Base-by-base conservation (phyloP, 192 early-diverging fungal species). In the Pilobolus umbonatus region DNA sequence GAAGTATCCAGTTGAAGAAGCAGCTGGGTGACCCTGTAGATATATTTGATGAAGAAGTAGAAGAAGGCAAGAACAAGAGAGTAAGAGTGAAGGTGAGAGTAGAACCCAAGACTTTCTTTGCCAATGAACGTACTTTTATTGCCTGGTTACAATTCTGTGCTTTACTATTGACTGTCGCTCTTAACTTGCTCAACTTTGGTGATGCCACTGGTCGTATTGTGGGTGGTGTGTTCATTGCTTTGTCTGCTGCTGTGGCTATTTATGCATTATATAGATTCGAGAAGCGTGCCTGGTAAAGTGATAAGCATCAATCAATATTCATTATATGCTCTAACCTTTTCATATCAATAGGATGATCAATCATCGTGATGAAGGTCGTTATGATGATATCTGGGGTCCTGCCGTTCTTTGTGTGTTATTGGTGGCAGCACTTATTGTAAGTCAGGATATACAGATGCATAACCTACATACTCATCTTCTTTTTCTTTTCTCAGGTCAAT, bases 71-170 rank as follows among this genome's bases (percentile, higher is more conserved):
- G 15, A 31, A 4, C 9, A 30, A 26, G 10, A 60, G 36, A 40
- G 25, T 25, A 34, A 62, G 48, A 22, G 71, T 65, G 29, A 71
- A 81, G 15, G 61, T 64, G 17, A 36, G 59, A 54, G 52, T 64
- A 0, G 75, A 82, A 17, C 80, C 83, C 15, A 94, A 94, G 57
- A 79, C 85, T 46, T 90, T 90, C 70, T 93, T 94, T 73, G 87
- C 90, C 31, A 94, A 94, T 71, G 92, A 94, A 73, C 80, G 92
- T 50, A 94, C 92, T 1, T 91, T 89, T 57, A 78, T 94, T 68
- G 71, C 80, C 38, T 94, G 89, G 89, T 73, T 90, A 47, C 88
- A 83, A 54, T 80, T 90, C 53, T 80, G 85, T 22, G 76, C 82
- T 44, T 64, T 85, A 21, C 71, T 87, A 31, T 81, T 83, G 22